A percentile compares a stretch with the other conserved stretches of the same genome.
These are phyloP conservation scores for Takashimella tepidaria DNA, from an alignment of 1,284 basidiomycete species.

Conservation along the genomic window DNA sequence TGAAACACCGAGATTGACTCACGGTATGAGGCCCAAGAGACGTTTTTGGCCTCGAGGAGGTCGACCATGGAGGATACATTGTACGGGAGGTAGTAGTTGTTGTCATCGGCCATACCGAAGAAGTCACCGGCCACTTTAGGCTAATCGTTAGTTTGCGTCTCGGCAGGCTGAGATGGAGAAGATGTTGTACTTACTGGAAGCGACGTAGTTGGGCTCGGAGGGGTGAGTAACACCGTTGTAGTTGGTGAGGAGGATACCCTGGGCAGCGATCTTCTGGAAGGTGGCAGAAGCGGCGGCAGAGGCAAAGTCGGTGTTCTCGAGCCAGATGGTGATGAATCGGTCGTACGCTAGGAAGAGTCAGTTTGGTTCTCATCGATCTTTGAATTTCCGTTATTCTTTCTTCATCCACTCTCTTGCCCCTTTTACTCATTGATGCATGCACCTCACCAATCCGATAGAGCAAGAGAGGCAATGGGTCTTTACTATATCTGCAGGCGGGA, in stretches of 20 bases:
- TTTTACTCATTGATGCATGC: too few species aligned
- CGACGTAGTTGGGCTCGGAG: slow-evolving; percentile 22
- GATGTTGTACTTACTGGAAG: slow-evolving; percentile 6
- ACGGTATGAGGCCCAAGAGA: slow-evolving; percentile 48
- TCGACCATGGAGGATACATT: slow-evolving; percentile 60
- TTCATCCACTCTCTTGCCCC: too few species aligned
- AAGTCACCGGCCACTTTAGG: slow-evolving; percentile 55
- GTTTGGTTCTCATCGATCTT: too few species aligned
- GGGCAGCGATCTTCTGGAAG: slow-evolving; percentile 53
- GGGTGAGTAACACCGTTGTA: slow-evolving; percentile 59
- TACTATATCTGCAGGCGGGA: too few species aligned
- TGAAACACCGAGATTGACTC: too few species aligned
- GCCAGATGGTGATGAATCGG: slow-evolving; percentile 50
- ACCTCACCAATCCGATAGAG: too few species aligned
- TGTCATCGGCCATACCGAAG: slow-evolving; percentile 56
- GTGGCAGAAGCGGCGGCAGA: slow-evolving; percentile 38
- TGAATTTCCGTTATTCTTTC: too few species aligned
- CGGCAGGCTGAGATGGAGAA: too few species aligned
- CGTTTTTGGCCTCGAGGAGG: slow-evolving; percentile 57
- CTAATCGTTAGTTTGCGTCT: too few species aligned
- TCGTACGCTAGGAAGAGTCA: slow-evolving; percentile 48
- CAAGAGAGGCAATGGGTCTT: too few species aligned
- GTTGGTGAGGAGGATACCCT: slow-evolving; percentile 55
- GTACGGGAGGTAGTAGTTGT: slow-evolving; percentile 30
- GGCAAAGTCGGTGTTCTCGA: slow-evolving; percentile 54